phyloP scores from a whole-genome alignment of 2,329 filamentous ascomycete species.

The Clonostachys chloroleuca region DNA sequence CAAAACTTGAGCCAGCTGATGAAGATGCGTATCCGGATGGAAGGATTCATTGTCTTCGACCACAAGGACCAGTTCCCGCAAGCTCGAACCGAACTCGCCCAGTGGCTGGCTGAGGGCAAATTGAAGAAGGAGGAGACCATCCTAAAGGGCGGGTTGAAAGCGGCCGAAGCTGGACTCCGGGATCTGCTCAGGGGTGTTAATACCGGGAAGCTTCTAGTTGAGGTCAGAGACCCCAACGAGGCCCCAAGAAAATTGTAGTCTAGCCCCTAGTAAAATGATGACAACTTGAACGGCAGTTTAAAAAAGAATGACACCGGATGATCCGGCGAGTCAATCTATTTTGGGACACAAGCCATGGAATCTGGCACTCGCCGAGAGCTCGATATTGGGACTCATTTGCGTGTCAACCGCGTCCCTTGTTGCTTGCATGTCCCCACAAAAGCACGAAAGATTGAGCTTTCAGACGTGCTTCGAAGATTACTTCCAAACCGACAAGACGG shows the following conservation, averaged over 20 bases:
- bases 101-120: constrained; percentile 68
- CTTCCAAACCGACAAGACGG: too few species aligned
- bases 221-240: constrained; percentile 32
- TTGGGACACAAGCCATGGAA: too few species aligned
- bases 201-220: constrained; percentile 60
- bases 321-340: too few species aligned
- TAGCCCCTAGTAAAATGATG: too few species aligned
- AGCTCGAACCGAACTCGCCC: constrained; percentile 55
- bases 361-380: too few species aligned
- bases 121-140: constrained; percentile 68
- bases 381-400: too few species aligned
- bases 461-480: too few species aligned
- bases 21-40: constrained; percentile 53
- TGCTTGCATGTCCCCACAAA: too few species aligned
- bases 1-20: constrained; percentile 46
- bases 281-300: too few species aligned
- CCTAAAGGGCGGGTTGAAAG: constrained; percentile 61
- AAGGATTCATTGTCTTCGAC: constrained; percentile 73
- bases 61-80: constrained; percentile 50
- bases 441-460: too few species aligned
- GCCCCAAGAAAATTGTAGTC: not conserved
- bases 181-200: constrained; percentile 66
- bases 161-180: constrained; percentile 57
- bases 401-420: too few species aligned
- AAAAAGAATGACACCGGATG: too few species aligned